phyloP scores from a whole-genome alignment of 148 eudicot species.

The Tetragonia tetragonoides region DNA sequence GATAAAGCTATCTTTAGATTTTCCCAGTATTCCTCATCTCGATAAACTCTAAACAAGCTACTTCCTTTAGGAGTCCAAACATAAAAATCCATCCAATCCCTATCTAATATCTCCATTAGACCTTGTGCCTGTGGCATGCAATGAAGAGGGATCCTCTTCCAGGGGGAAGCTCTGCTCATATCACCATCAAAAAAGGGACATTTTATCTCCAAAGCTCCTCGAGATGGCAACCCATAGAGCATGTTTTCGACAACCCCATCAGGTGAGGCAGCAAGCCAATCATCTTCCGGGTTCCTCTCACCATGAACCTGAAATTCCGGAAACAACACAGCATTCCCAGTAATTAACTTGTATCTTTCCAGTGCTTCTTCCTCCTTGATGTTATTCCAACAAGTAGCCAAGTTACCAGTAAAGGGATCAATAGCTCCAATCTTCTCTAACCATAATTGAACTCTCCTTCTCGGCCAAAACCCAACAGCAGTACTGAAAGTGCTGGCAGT shows the following conservation, averaged over 20 bases:
- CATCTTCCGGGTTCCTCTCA: conserved; percentile 36
- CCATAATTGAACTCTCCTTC: conserved; percentile 69
- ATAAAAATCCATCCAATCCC: conserved; percentile 87
- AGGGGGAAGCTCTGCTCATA: conserved; percentile 46
- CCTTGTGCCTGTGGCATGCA: conserved; percentile 90
- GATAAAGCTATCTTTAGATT: conserved; percentile 50
- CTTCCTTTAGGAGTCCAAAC: conserved; percentile 75
- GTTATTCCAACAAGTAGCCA: conserved; percentile 76
- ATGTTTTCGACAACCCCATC: conserved; percentile 58
- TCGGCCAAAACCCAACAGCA: conserved; percentile 72
- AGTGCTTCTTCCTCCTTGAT: conserved; percentile 81
- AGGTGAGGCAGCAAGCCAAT: conserved; percentile 84
- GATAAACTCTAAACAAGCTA: conserved; percentile 64
- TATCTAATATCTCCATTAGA: conserved; percentile 74
- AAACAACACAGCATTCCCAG: conserved; percentile 50
- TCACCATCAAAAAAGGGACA: conserved; percentile 72
- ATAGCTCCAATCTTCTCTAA: conserved; percentile 71
- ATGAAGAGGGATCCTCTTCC: conserved; percentile 57
- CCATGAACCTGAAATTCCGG: conserved; percentile 60
- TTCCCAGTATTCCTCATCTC: conserved; percentile 71
- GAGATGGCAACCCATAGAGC: conserved; percentile 45
- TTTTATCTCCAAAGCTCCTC: conserved; percentile 74
- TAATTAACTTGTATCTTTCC: conserved; percentile 66
- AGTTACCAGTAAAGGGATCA: conserved; percentile 61
- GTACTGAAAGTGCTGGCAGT: conserved; percentile 75